Evolutionary conservation across 495 filamentous ascomycete species (phyloP).

Genomic region (Hypomontagnella monticulosa): DNA sequence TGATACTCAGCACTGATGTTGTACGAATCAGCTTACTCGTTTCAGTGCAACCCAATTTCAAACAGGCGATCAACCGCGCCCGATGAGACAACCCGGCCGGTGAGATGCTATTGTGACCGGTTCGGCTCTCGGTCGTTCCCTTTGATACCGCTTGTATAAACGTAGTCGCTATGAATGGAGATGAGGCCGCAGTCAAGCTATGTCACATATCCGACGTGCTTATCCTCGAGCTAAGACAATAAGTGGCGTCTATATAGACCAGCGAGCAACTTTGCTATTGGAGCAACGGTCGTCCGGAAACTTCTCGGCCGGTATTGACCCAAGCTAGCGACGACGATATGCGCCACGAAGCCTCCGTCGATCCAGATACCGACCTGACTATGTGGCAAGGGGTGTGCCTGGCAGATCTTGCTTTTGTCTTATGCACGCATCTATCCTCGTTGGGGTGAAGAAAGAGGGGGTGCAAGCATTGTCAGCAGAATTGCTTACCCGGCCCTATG

Average conservation of each 20-base stretch:
- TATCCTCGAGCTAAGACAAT: not conserved
- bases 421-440: too few relatives aligned
- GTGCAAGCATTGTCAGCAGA: constrained; percentile 21
- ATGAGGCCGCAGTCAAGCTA: not conserved
- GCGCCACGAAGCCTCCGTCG: not conserved
- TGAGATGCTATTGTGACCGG: too few relatives aligned
- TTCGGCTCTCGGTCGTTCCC: too few relatives aligned
- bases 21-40: constrained; percentile 32
- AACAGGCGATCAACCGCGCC: constrained; percentile 10
- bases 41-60: not conserved
- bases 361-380: not conserved
- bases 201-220: not conserved
- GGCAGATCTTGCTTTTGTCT: constrained; percentile 20
- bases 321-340: not conserved
- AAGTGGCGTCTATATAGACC: not conserved
- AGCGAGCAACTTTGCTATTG: not conserved
- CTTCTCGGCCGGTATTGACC: constrained; percentile 19
- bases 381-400: constrained; percentile 7
- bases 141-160: too few relatives aligned
- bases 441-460: constrained; percentile 10
- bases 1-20: not conserved
- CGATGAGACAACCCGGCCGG: not conserved
- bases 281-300: not conserved
- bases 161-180: not conserved
- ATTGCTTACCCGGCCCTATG: constrained; percentile 32